These are phyloP conservation scores for Botrytis deweyae DNA, from an alignment of 2,329 filamentous ascomycete species.

Conservation along the genomic window DNA sequence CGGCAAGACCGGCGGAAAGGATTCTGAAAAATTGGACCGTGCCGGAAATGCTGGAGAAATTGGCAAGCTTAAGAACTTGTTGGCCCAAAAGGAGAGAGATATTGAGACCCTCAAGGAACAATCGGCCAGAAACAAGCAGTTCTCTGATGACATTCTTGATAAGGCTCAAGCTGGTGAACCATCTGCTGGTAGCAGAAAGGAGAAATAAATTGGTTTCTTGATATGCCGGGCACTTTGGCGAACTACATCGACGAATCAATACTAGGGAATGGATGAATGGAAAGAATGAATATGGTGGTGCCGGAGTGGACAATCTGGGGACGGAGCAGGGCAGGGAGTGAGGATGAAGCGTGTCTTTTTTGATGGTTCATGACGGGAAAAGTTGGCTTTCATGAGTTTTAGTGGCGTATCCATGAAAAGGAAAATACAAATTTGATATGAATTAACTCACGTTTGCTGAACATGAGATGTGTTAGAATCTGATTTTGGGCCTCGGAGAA, in stretches of 20 bases:
- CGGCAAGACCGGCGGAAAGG: constrained; percentile 59
- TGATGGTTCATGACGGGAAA: constrained; percentile 3
- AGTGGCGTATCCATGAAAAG: constrained; percentile 3
- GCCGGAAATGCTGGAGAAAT: constrained; percentile 77
- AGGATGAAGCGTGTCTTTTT: background rate
- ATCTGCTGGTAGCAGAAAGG: constrained; percentile 11
- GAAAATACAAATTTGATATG: background rate
- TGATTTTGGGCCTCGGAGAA: no score
- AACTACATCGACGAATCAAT: background rate
- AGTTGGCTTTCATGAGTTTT: constrained; percentile 1
- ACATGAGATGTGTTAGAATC: background rate
- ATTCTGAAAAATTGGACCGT: constrained; percentile 68
- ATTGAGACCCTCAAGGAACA: constrained; percentile 51
- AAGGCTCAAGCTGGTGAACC: constrained; percentile 14
- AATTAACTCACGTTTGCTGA: background rate
- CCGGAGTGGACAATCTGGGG: background rate
- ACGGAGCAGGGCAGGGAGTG: background rate
- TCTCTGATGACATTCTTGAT: constrained; percentile 13
- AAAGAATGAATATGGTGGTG: background rate
- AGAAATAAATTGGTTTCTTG: background rate
- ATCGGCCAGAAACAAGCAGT: constrained; percentile 54
- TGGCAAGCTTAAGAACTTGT: constrained; percentile 61
- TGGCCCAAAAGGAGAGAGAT: constrained; percentile 75
- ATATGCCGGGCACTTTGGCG: constrained; percentile 3
- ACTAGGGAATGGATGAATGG: background rate